phyloP scores from a whole-genome alignment of 169 alveolate genomes.

The Eimeria maxima region DNA sequence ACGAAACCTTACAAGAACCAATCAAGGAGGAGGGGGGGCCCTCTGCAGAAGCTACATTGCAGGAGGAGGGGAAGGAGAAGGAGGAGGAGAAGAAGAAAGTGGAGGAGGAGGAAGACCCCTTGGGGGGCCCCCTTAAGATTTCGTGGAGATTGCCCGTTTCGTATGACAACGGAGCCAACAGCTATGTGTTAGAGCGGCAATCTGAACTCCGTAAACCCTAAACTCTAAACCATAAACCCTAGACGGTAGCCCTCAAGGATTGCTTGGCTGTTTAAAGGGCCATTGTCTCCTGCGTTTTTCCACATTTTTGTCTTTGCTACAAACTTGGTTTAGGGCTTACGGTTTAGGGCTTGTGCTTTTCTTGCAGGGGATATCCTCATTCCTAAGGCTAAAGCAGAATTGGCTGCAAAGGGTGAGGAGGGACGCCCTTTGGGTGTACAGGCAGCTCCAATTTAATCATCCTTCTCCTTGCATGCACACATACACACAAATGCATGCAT shows the following conservation, averaged over 20 bases:
- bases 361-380: constrained; percentile 3
- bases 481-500: too few species aligned
- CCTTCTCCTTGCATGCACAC: too few species aligned
- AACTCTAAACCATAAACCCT: constrained; percentile 38
- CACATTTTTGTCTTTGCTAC: too few species aligned
- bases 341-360: not conserved
- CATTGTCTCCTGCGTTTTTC: too few species aligned
- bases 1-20: not conserved
- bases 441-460: too few species aligned
- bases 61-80: too few species aligned
- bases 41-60: not conserved
- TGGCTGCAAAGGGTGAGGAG: not conserved
- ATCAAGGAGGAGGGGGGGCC: not conserved
- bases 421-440: too few species aligned
- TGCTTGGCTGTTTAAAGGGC: too few species aligned
- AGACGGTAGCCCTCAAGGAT: too few species aligned
- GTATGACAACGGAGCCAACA: not conserved
- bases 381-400: not conserved
- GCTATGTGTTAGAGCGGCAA: not conserved
- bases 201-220: constrained; percentile 38
- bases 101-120: too few species aligned
- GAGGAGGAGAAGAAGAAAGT: too few species aligned
- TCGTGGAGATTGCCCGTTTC: not conserved
- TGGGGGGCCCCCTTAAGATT: not conserved
- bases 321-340: not conserved